A percentile compares a stretch with the other conserved stretches of the same genome.
Evolutionary conservation across 1,284 basidiomycete genomes (phyloP).

Genomic region (Ganoderma lingzhi): DNA sequence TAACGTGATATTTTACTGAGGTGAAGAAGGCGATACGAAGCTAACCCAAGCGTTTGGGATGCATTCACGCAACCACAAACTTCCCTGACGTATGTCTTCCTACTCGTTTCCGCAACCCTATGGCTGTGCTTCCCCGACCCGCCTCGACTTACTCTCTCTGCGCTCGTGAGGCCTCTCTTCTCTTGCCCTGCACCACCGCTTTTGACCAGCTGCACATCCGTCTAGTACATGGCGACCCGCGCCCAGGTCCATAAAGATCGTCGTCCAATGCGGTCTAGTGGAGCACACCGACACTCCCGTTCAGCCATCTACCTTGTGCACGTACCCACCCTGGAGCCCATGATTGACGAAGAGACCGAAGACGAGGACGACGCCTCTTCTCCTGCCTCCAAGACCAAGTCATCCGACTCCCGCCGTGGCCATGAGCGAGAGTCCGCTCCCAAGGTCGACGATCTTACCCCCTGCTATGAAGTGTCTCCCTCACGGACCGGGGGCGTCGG

Average conservation of each 20-base stretch:
- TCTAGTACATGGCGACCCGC: conserved; percentile 18
- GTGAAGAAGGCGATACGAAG: neutral
- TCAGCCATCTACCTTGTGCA: conserved; percentile 26
- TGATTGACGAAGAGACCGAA: conserved; percentile 29
- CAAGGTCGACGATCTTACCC: conserved; percentile 22
- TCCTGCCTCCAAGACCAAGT: conserved; percentile 11
- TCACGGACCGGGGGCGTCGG: conserved; percentile 37
- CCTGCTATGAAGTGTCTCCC: conserved; percentile 24
- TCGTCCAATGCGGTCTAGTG: conserved; percentile 9
- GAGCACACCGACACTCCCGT: conserved; percentile 23
- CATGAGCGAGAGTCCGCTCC: conserved; percentile 22
- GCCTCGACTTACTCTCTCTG: neutral
- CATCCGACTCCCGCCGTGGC: conserved; percentile 16
- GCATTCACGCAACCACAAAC: neutral
- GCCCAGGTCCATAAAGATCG: conserved; percentile 8
- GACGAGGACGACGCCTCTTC: conserved; percentile 20
- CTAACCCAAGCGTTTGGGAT: neutral
- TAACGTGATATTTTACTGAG: neutral
- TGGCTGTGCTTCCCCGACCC: neutral
- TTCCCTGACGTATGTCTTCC: conserved; percentile 13
- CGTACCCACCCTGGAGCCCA: conserved; percentile 28
- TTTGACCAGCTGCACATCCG: conserved; percentile 8
- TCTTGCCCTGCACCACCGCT: conserved; percentile 6
- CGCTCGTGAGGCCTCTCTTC: conserved; percentile 7
- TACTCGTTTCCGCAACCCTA: conserved; percentile 5